Percentiles rank a stretch among this genome's conserved stretches.
Evolutionary conservation across 257 asterid genomes (phyloP).

Genomic region (Scutellaria baicalensis): DNA sequence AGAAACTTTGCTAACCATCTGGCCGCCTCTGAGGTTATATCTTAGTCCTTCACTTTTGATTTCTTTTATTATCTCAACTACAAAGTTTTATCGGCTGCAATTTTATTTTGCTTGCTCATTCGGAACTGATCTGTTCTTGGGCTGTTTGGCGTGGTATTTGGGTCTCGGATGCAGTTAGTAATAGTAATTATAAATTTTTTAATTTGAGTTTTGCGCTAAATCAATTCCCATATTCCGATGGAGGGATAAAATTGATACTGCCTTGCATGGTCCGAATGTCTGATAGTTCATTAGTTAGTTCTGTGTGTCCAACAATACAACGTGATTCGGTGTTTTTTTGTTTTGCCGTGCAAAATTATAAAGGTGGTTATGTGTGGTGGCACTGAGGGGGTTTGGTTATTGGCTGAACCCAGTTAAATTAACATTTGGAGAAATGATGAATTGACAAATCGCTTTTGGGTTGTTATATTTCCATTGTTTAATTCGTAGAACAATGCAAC

Average conservation of each 20-base stretch:
- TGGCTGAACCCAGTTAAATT: too few species aligned
- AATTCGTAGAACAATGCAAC: not conserved
- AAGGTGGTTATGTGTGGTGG: not conserved
- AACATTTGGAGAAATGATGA: too few species aligned
- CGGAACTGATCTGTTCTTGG: too few species aligned
- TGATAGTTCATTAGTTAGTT: not conserved
- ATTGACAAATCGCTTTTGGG: too few species aligned
- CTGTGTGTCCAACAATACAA: not conserved
- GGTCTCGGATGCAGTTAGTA: too few species aligned
- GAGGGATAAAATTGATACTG: not conserved
- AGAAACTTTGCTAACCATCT: constrained; percentile 64
- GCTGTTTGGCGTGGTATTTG: too few species aligned
- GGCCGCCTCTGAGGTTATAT: constrained; percentile 65
- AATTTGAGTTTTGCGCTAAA: too few species aligned
- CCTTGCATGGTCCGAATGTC: not conserved
- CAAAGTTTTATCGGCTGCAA: too few species aligned
- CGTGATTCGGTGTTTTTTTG: not conserved
- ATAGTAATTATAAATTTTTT: too few species aligned
- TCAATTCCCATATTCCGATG: too few species aligned
- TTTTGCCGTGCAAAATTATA: not conserved
- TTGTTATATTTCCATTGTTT: not conserved
- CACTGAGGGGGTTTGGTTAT: too few species aligned
- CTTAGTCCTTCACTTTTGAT: not conserved
- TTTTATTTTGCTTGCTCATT: too few species aligned
- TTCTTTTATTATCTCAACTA: not conserved